Percentiles rank a stretch among this genome's conserved stretches.
Evolutionary conservation across 78 protist genomes (phyloP).

Genomic region (Speleostelium caveatum): DNA sequence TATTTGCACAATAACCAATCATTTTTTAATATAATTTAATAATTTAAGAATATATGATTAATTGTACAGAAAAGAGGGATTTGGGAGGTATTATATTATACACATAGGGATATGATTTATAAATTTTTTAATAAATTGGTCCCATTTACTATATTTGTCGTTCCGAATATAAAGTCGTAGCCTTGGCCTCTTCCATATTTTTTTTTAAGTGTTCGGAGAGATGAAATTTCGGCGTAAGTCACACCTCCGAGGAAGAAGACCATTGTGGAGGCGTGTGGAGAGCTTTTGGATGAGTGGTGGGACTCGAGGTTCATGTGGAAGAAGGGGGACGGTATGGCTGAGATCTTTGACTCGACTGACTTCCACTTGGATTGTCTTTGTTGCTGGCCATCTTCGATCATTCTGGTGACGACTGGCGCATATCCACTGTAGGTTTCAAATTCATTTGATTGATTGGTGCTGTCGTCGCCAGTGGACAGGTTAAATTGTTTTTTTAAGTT

Average conservation of each 20-base stretch:
- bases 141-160: slow-evolving; percentile 7
- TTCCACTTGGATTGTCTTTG: slow-evolving; percentile 2
- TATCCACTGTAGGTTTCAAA: slow-evolving; percentile 13
- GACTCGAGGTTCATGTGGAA: background rate
- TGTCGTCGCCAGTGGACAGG: background rate
- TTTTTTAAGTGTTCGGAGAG: background rate
- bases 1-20: too few species aligned
- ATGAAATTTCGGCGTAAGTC: background rate
- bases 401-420: slow-evolving; percentile 4
- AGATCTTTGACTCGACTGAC: background rate
- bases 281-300: background rate
- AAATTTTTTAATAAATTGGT: slow-evolving; percentile 16
- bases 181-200: slow-evolving; percentile 5
- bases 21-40: too few species aligned
- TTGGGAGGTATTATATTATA: too few species aligned
- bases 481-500: background rate
- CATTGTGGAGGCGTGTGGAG: background rate
- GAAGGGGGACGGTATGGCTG: background rate
- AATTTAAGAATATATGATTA: too few species aligned
- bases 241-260: slow-evolving; percentile 10
- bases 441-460: background rate
- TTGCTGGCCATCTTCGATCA: slow-evolving; percentile 7
- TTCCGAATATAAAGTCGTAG: slow-evolving; percentile 11
- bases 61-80: too few species aligned
- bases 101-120: too few species aligned